These are phyloP conservation scores for Hawksworthiomyces lignivorus DNA, from an alignment of 2,329 filamentous ascomycete genomes.

Conservation along the genomic window DNA sequence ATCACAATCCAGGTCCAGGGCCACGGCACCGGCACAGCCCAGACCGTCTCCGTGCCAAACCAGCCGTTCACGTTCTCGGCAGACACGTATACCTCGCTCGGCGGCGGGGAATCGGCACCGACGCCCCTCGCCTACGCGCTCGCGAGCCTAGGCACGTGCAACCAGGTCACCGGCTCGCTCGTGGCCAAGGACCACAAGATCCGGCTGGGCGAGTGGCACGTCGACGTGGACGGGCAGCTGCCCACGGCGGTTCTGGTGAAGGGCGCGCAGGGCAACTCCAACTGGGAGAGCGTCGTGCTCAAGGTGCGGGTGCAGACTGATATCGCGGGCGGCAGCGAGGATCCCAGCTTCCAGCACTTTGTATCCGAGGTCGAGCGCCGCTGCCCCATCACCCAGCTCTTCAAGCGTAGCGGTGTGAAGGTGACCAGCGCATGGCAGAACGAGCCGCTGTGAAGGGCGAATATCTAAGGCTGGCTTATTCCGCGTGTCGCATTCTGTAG, in stretches of 20 bases:
- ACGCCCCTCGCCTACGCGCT: slow-evolving; percentile 6
- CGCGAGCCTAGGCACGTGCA: slow-evolving; percentile 6
- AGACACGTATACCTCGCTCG: slow-evolving; percentile 5
- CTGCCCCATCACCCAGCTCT: slow-evolving; percentile 7
- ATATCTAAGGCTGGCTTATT: too few species aligned
- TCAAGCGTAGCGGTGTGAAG: slow-evolving; percentile 3
- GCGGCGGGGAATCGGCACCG: slow-evolving; percentile 2
- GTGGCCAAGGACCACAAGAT: slow-evolving; percentile 4
- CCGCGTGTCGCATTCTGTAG: too few species aligned
- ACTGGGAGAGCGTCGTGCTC: slow-evolving; percentile 5
- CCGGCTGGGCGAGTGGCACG: slow-evolving; percentile 3
- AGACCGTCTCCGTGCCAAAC: slow-evolving; percentile 1
- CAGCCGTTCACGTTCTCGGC: slow-evolving; percentile 3
- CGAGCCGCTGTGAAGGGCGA: slow-evolving; percentile 8
- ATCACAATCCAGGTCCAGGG: slow-evolving; percentile 1
- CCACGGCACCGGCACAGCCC: slow-evolving; percentile 1
- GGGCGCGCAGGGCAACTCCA: slow-evolving; percentile 5
- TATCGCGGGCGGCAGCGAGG: neutral
- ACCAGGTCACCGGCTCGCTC: slow-evolving; percentile 6
- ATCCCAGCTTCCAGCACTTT: slow-evolving; percentile 3
- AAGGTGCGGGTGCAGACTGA: slow-evolving; percentile 4
- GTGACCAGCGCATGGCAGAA: slow-evolving; percentile 5
- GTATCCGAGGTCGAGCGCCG: slow-evolving; percentile 8
- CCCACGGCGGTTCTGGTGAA: slow-evolving; percentile 4
- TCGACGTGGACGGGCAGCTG: slow-evolving; percentile 6